A percentile compares a stretch with the other conserved stretches of the same genome.
Evolutionary conservation across 371 early-diverging fungal genomes (phyloP).

Genomic region (Mucor velutinosus): DNA sequence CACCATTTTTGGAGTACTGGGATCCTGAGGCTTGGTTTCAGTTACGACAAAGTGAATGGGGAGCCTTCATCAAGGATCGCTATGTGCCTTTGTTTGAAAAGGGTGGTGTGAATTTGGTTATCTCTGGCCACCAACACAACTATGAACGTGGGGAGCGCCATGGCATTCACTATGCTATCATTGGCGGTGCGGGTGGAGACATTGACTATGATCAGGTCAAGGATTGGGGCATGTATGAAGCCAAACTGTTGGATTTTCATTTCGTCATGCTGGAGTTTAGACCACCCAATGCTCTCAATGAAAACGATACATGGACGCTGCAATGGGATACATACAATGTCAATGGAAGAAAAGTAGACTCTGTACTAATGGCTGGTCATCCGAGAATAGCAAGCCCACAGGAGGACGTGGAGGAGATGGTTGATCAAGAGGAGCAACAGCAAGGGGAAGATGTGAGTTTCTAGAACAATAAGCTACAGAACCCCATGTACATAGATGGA

Average conservation of each 20-base stretch:
- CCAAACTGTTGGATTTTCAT: conserved; percentile 54
- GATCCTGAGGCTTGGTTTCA: conserved; percentile 72
- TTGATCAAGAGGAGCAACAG: not conserved
- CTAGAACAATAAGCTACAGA: not conserved
- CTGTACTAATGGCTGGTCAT: conserved; percentile 18
- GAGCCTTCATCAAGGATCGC: conserved; percentile 66
- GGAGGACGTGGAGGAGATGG: not conserved
- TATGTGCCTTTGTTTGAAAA: conserved; percentile 71
- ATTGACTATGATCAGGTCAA: conserved; percentile 70
- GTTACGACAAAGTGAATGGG: conserved; percentile 71
- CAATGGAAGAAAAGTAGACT: conserved; percentile 32
- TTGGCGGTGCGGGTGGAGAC: conserved; percentile 79
- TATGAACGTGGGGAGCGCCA: conserved; percentile 67
- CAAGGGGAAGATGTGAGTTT: not conserved
- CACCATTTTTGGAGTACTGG: conserved; percentile 85
- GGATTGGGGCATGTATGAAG: conserved; percentile 67
- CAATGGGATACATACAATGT: conserved; percentile 45
- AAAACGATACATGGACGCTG: conserved; percentile 28
- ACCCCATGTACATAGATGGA: not conserved
- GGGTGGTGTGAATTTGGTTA: conserved; percentile 71
- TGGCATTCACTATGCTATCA: conserved; percentile 63
- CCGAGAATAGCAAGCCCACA: not conserved
- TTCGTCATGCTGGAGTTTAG: conserved; percentile 59
- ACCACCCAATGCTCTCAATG: conserved; percentile 11
- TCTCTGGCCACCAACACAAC: conserved; percentile 85